These are phyloP conservation scores for Solanum pimpinellifolium DNA, from an alignment of 257 asterid genomes.

Conservation along the genomic window DNA sequence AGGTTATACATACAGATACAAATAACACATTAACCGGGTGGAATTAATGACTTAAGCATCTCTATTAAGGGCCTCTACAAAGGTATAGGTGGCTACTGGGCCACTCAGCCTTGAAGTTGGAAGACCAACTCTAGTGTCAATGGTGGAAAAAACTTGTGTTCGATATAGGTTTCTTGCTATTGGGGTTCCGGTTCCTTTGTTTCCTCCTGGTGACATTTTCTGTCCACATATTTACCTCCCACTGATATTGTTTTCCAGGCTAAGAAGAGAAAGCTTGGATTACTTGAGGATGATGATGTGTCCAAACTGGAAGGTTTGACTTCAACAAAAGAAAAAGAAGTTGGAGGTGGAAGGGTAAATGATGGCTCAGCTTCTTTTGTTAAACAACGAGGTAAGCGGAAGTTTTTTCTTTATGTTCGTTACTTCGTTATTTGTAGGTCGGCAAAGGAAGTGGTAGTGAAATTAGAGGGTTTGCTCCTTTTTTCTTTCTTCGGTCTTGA, in stretches of 20 bases:
- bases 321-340: constrained; percentile 14
- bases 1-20: background rate
- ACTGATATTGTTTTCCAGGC: constrained; percentile 21
- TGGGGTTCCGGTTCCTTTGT: background rate
- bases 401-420: background rate
- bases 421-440: background rate
- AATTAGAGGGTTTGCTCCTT: background rate
- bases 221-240: background rate
- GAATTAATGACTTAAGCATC: background rate
- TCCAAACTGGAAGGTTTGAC: constrained; percentile 1
- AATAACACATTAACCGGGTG: background rate
- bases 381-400: constrained; percentile 44
- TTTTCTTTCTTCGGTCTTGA: background rate
- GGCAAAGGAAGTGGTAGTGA: background rate
- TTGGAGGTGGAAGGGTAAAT: constrained; percentile 18
- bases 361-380: constrained; percentile 16
- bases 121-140: background rate
- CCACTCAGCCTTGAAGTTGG: background rate
- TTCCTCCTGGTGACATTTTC: background rate
- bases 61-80: background rate
- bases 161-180: background rate
- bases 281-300: constrained; percentile 48
- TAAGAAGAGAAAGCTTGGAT: constrained; percentile 71
- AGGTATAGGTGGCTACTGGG: background rate
- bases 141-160: background rate